phyloP scores from a whole-genome alignment of 176 grass and related monocot genomes.

The Sorghum bicolor region DNA sequence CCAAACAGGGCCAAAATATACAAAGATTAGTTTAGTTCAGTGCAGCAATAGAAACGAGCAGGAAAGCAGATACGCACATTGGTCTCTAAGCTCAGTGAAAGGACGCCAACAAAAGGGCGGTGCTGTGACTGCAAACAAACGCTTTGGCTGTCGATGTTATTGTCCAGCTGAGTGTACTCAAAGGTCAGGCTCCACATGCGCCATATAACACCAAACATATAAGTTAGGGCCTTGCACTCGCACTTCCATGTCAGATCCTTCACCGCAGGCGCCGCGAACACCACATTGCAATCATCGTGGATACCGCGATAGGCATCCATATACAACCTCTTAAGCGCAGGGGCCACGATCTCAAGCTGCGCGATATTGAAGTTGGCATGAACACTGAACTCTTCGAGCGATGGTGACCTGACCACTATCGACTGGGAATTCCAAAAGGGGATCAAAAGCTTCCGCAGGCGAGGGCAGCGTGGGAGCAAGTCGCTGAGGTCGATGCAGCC shows the following conservation, averaged over 20 bases:
- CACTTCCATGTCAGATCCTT: conserved; percentile 13
- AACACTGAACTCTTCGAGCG: neutral
- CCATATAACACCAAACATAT: conserved; percentile 4
- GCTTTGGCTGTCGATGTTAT: neutral
- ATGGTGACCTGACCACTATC: neutral
- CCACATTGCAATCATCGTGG: neutral
- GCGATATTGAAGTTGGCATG: neutral
- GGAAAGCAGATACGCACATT: neutral
- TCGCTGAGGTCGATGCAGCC: neutral
- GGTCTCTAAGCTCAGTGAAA: neutral
- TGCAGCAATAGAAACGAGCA: neutral
- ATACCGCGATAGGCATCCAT: neutral
- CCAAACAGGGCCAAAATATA: too few relatives aligned
- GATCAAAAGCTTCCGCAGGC: neutral
- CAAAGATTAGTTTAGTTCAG: neutral
- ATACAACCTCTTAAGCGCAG: neutral
- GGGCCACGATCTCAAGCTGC: neutral
- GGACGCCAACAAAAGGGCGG: neutral
- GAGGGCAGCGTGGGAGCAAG: neutral
- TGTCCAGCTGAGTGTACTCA: neutral
- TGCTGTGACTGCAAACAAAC: neutral
- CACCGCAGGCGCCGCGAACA: neutral
- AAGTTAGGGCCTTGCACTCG: neutral
- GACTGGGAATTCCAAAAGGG: neutral
- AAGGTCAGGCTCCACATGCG: neutral